phyloP scores from a whole-genome alignment of 106 monocot species.

The Platanthera zijinensis region DNA sequence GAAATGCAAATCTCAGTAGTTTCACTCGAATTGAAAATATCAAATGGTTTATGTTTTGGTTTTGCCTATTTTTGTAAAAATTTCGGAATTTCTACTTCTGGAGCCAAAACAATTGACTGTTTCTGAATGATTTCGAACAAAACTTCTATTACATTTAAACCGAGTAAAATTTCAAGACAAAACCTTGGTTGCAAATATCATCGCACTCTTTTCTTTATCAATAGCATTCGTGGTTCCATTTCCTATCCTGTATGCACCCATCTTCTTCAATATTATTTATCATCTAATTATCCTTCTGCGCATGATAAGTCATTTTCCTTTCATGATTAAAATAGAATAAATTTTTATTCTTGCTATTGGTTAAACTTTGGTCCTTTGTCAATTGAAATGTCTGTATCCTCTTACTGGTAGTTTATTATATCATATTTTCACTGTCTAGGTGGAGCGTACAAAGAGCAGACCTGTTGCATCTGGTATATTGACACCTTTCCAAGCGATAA shows the following conservation, averaged over 20 bases:
- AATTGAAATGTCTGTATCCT: background rate
- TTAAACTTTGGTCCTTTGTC: background rate
- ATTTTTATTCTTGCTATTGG: background rate
- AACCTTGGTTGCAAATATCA: background rate
- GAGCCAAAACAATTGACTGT: background rate
- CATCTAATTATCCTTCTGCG: background rate
- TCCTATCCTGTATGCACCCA: background rate
- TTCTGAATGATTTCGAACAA: background rate
- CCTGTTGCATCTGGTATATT: constrained; percentile 80
- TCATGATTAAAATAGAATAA: background rate
- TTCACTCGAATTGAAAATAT: background rate
- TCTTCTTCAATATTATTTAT: background rate
- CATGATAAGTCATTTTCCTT: background rate
- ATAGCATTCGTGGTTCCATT: background rate
- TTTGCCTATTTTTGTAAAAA: background rate
- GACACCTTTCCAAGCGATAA: constrained; percentile 75
- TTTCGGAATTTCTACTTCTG: background rate
- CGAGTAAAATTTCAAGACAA: background rate
- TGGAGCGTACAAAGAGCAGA: constrained; percentile 86
- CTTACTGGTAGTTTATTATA: background rate
- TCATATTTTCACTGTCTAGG: constrained; percentile 31
- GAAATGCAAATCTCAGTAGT: background rate
- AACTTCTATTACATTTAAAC: background rate
- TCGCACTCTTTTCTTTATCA: background rate
- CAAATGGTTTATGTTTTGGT: background rate